Conservation (phyloP, 2,329 filamentous ascomycete species). For the Zasmidium angulare region DNA sequence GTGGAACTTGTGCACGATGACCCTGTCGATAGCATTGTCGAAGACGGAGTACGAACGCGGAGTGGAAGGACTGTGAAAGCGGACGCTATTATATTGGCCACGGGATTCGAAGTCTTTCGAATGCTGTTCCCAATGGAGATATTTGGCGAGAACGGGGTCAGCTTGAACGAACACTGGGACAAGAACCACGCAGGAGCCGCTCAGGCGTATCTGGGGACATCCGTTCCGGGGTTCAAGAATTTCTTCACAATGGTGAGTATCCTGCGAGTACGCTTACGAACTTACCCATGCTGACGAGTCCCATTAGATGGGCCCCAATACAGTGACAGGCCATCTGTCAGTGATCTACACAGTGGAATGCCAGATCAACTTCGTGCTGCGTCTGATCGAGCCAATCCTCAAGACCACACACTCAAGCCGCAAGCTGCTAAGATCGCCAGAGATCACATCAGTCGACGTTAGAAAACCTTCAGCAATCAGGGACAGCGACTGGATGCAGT, state of each 20-base stretch:
- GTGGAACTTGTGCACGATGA: conserved; percentile 44
- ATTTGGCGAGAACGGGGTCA: conserved; percentile 42
- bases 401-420: conserved; percentile 29
- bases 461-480: conserved; percentile 36
- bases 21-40: conserved; percentile 41
- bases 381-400: conserved; percentile 45
- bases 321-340: conserved; percentile 50
- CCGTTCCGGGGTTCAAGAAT: conserved; percentile 49
- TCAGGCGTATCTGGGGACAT: conserved; percentile 52
- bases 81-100: conserved; percentile 51
- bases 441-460: conserved; percentile 38
- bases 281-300: neutral
- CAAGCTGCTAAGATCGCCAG: conserved; percentile 29
- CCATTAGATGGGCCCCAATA: conserved; percentile 45
- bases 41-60: conserved; percentile 40
- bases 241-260: conserved; percentile 40
- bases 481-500: conserved; percentile 43
- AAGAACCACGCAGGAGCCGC: conserved; percentile 32
- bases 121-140: conserved; percentile 51
- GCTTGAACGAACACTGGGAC: conserved; percentile 44
- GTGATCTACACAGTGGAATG: conserved; percentile 55
- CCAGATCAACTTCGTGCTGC: conserved; percentile 51
- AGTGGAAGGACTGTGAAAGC: conserved; percentile 42
- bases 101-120: conserved; percentile 51
- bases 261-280: neutral